Evolutionary conservation across 306 rosid species (phyloP), one percentile per base, ranked within the genome.

Genomic region (Rosa rugosa): DNA sequence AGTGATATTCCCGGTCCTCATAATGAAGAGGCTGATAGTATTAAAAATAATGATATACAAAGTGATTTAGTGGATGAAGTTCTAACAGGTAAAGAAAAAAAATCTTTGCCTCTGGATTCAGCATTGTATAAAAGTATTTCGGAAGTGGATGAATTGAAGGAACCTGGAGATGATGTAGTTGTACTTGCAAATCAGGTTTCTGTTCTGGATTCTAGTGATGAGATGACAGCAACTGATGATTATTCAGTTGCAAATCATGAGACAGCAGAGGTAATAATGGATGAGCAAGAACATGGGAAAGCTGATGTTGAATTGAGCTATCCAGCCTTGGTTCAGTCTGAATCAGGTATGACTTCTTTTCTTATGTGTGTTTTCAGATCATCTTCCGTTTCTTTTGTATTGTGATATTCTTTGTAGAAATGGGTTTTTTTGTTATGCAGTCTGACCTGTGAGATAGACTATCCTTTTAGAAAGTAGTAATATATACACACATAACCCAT

Each of bases 271-370:
- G 82, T 65, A 77, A 76, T 40, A 23, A 71, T 79, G 87, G 90
- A 84, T 62, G 90, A 89, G 76, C 71, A 84, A 73, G 76, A 67
- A 67, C 57, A 68, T 9, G 91, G 53, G 77, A 78, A 79, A 70
- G 78, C 62, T 75, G 82, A 81, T 75, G 50, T 73, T 42, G 75
- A 53, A 65, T 69, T 72, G 67, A 79, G 73, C 56, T 82, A 82
- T 67, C 71, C 41, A 23, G 60, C 80, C 67, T 17, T 62, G 8
- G 77, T 78, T 84, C 85, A 74, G 57, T 77, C 86, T 78, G 56
- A 62, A 63, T 73, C 87, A 84, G 97, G 93, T 87, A 81, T 34
- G 23, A 64, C 54, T 46, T 85, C 51, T 46, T 56, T 64, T 22
- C 42, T 72, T 36, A 50, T 22, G 72, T 27, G 27, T 31, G 36